Conservation (phyloP, 2,329 filamentous ascomycete genomes). For the Cordyceps tenuipes region DNA sequence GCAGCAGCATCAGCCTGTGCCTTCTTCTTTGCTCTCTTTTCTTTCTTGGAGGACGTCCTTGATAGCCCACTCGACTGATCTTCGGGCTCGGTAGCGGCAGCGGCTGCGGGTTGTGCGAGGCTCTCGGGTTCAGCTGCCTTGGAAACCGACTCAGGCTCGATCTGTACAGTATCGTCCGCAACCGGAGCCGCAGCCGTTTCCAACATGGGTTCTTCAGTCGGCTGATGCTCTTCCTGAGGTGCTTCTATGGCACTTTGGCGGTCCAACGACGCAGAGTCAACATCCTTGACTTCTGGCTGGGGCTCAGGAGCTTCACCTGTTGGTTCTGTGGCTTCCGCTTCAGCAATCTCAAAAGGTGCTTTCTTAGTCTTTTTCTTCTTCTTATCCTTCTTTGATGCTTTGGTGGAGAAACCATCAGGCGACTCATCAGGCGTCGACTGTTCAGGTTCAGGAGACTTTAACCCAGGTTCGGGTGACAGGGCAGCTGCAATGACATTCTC, state of each 20-base stretch:
- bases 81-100: constrained; percentile 17
- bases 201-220: not conserved
- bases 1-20: constrained; percentile 8
- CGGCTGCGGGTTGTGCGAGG: constrained; percentile 17
- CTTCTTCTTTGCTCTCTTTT: constrained; percentile 17
- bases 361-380: constrained; percentile 19
- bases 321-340: not conserved
- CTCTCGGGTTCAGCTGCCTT: constrained; percentile 15
- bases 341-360: constrained; percentile 5
- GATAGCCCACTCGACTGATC: constrained; percentile 23
- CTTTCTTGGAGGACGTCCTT: constrained; percentile 23
- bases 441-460: not conserved
- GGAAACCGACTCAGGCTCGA: constrained; percentile 13
- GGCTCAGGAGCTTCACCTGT: not conserved
- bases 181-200: not conserved
- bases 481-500: not conserved
- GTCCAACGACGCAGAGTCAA: not conserved
- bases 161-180: constrained; percentile 9
- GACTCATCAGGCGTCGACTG: constrained; percentile 20
- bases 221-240: not conserved
- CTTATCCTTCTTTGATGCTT: constrained; percentile 24
- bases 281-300: not conserved
- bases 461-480: not conserved
- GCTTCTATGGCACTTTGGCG: not conserved
- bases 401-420: constrained; percentile 22